Percentiles rank a stretch among this genome's conserved stretches.
Conservation (phyloP, 2,329 filamentous ascomycete genomes). For the Apiospora phragmitis region DNA sequence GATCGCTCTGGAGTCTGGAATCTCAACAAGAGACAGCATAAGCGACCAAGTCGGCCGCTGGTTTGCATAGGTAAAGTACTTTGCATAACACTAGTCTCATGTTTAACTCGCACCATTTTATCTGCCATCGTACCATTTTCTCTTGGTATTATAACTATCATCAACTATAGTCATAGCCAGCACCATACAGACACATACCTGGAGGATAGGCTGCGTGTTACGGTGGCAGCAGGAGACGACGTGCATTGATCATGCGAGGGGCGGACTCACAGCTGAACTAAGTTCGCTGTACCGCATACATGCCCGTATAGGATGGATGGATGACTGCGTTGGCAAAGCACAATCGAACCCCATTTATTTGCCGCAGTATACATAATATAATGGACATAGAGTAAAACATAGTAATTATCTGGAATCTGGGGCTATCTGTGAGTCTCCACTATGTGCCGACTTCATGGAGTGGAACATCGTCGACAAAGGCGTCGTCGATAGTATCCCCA, state of each 20-base stretch:
- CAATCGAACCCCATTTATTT: neutral
- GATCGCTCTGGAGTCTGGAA: neutral
- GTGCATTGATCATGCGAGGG: neutral
- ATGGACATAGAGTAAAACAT: neutral
- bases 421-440: neutral
- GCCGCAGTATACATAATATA: neutral
- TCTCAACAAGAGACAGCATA: neutral
- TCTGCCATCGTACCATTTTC: neutral
- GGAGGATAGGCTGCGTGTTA: neutral
- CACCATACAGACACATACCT: neutral
- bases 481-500: neutral
- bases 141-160: neutral
- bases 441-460: neutral
- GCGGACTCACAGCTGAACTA: neutral
- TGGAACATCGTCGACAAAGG: neutral
- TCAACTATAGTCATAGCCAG: neutral
- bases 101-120: neutral
- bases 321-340: neutral
- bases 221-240: neutral
- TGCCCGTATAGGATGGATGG: neutral
- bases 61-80: neutral
- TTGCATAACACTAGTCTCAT: neutral
- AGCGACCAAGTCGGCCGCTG: neutral
- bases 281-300: neutral
- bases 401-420: too few species aligned